A percentile compares a stretch with the other conserved stretches of the same genome.
phyloP scores from a whole-genome alignment of 306 rosid genomes.

The Alnus rubra region DNA sequence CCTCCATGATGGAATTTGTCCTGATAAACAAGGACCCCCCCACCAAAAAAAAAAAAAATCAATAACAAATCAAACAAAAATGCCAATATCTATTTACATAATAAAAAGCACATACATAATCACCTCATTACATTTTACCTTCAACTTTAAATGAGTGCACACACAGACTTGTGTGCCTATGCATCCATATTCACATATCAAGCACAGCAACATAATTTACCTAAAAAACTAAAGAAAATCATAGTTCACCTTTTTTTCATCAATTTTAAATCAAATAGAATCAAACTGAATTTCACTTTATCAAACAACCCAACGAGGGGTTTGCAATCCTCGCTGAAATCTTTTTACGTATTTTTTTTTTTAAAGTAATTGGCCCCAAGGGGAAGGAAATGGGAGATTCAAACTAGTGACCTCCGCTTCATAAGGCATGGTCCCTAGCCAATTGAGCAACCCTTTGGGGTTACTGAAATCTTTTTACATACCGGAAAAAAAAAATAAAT shows the following conservation, averaged over 20 bases:
- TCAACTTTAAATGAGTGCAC: neutral
- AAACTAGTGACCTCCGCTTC: too few relatives aligned
- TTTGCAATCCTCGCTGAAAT: neutral
- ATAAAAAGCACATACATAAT: neutral
- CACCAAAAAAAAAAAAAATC: slow-evolving; percentile 2
- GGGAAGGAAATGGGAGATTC: too few relatives aligned
- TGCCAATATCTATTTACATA: slow-evolving; percentile 1
- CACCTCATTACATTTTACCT: neutral
- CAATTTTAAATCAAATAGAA: neutral
- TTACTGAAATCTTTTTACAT: neutral
- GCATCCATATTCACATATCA: neutral
- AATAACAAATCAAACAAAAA: slow-evolving; percentile 20
- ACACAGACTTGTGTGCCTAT: neutral
- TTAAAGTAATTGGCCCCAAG: too few relatives aligned
- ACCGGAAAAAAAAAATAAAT: neutral
- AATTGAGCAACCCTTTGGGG: too few relatives aligned
- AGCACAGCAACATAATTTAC: neutral
- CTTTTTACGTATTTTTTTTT: neutral
- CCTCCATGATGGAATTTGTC: slow-evolving; percentile 55
- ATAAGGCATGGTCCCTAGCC: too few relatives aligned
- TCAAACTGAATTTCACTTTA: slow-evolving; percentile 1
- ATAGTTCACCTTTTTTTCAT: neutral
- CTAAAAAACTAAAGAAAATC: neutral
- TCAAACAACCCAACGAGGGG: neutral
- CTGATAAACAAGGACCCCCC: slow-evolving; percentile 34